Evolutionary conservation across 2,329 filamentous ascomycete species (phyloP).

Genomic region (Alternaria consortialis): DNA sequence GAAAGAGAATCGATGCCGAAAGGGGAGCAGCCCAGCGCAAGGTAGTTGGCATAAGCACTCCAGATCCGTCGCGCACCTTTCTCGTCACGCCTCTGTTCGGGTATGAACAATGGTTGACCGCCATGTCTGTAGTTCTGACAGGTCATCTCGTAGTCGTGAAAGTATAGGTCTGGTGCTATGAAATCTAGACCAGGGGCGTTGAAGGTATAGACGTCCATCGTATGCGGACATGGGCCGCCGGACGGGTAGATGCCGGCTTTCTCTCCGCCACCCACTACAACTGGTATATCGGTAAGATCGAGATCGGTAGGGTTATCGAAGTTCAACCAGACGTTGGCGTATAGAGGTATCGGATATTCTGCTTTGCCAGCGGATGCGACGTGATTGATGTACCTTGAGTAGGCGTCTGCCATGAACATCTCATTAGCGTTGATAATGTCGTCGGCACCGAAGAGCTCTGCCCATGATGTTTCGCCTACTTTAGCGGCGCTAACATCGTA

Average conservation of each 20-base stretch:
- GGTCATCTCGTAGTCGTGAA: conserved; percentile 55
- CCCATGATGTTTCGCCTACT: conserved; percentile 42
- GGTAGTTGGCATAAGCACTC: conserved; percentile 12
- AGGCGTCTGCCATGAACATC: conserved; percentile 58
- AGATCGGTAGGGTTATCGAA: conserved; percentile 45
- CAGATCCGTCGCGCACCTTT: conserved; percentile 18
- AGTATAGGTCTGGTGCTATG: conserved; percentile 58
- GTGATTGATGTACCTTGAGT: conserved; percentile 50
- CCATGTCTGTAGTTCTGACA: conserved; percentile 55
- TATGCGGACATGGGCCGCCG: conserved; percentile 52
- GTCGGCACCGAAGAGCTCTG: conserved; percentile 49
- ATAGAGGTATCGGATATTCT: conserved; percentile 52
- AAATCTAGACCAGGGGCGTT: conserved; percentile 53
- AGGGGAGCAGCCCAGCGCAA: conserved; percentile 11
- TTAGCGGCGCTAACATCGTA: conserved; percentile 21
- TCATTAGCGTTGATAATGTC: conserved; percentile 43
- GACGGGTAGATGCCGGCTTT: conserved; percentile 56
- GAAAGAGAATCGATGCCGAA: conserved; percentile 51
- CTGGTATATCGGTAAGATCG: conserved; percentile 36
- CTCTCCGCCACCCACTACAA: conserved; percentile 52
- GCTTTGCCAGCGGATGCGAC: conserved; percentile 51
- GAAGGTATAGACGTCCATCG: conserved; percentile 57
- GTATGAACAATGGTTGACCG: conserved; percentile 58
- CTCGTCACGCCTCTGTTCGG: conserved; percentile 60
- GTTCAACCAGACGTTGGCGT: conserved; percentile 57